phyloP scores from a whole-genome alignment of 345 rosid genomes.

The Eutrema japonicum region DNA sequence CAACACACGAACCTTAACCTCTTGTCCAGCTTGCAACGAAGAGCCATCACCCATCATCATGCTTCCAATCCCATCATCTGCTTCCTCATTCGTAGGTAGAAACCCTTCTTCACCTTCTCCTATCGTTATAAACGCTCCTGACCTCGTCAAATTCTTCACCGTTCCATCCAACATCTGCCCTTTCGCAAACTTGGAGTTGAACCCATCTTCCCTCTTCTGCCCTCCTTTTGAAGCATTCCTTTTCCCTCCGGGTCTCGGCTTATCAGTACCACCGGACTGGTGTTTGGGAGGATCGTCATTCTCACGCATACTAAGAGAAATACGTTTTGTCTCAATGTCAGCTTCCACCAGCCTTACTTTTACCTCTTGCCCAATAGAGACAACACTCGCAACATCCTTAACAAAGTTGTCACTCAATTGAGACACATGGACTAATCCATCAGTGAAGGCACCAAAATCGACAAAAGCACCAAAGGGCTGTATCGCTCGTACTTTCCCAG shows the following conservation, averaged over 20 bases:
- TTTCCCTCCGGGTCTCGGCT: slow-evolving; percentile 57
- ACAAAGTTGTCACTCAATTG: slow-evolving; percentile 76
- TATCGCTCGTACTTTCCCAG: slow-evolving; percentile 85
- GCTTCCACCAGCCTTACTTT: slow-evolving; percentile 82
- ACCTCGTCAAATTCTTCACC: slow-evolving; percentile 71
- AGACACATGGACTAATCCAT: slow-evolving; percentile 91
- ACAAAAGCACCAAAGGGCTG: slow-evolving; percentile 96
- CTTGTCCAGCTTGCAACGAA: slow-evolving; percentile 70
- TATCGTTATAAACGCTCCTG: slow-evolving; percentile 84
- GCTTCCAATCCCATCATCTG: slow-evolving; percentile 65
- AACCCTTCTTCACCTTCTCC: slow-evolving; percentile 95
- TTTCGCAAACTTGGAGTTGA: slow-evolving; percentile 60
- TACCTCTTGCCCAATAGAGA: slow-evolving; percentile 88
- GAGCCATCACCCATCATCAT: slow-evolving; percentile 63
- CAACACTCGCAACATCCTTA: slow-evolving; percentile 78
- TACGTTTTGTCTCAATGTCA: slow-evolving; percentile 69
- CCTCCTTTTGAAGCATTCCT: slow-evolving; percentile 54
- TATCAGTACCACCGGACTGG: slow-evolving; percentile 53
- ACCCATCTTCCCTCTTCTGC: slow-evolving; percentile 56
- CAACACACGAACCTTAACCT: slow-evolving; percentile 73
- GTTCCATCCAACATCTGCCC: slow-evolving; percentile 89
- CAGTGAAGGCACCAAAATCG: slow-evolving; percentile 89
- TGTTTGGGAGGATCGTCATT: slow-evolving; percentile 58
- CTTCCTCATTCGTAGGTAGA: slow-evolving; percentile 74
- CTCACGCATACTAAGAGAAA: slow-evolving; percentile 83